Evolutionary conservation across 2,329 filamentous ascomycete species (phyloP).

Genomic region (Fusarium secorum): DNA sequence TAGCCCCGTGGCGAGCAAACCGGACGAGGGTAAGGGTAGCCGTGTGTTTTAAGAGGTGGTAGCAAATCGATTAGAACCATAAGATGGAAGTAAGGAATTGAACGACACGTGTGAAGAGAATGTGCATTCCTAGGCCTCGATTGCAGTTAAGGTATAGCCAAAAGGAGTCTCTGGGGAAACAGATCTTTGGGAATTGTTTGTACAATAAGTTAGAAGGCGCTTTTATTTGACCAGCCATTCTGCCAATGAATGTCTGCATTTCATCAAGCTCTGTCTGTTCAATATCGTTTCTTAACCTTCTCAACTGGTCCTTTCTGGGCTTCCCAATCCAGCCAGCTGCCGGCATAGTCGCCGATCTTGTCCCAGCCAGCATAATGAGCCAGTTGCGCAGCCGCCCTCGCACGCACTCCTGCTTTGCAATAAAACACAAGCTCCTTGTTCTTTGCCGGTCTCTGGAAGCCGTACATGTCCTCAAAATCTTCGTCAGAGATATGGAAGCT

Average conservation of each 20-base stretch:
- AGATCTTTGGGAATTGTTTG: slow-evolving; percentile 30
- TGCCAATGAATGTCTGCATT: background rate
- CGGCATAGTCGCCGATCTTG: slow-evolving; percentile 74
- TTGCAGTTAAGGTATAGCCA: slow-evolving; percentile 3
- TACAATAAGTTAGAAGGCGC: slow-evolving; percentile 35
- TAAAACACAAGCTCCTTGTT: slow-evolving; percentile 79
- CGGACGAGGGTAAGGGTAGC: slow-evolving; percentile 38
- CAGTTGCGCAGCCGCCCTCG: slow-evolving; percentile 76
- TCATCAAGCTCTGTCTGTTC: background rate
- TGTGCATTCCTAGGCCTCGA: slow-evolving; percentile 5
- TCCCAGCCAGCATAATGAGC: slow-evolving; percentile 80
- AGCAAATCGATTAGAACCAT: background rate
- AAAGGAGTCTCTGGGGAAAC: slow-evolving; percentile 24
- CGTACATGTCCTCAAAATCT: slow-evolving; percentile 85
- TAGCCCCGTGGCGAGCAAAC: slow-evolving; percentile 59
- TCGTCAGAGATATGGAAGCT: slow-evolving; percentile 77
- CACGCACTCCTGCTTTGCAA: slow-evolving; percentile 90
- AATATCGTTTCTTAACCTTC: slow-evolving; percentile 27
- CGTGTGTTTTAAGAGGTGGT: slow-evolving; percentile 26
- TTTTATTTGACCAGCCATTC: slow-evolving; percentile 24
- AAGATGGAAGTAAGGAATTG: slow-evolving; percentile 13
- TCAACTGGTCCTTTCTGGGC: slow-evolving; percentile 69
- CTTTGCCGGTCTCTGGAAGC: slow-evolving; percentile 71
- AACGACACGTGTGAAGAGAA: slow-evolving; percentile 30
- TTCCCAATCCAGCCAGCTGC: slow-evolving; percentile 85